Evolutionary conservation across 2,329 filamentous ascomycete species (phyloP).

Genomic region (Fusarium temperatum): DNA sequence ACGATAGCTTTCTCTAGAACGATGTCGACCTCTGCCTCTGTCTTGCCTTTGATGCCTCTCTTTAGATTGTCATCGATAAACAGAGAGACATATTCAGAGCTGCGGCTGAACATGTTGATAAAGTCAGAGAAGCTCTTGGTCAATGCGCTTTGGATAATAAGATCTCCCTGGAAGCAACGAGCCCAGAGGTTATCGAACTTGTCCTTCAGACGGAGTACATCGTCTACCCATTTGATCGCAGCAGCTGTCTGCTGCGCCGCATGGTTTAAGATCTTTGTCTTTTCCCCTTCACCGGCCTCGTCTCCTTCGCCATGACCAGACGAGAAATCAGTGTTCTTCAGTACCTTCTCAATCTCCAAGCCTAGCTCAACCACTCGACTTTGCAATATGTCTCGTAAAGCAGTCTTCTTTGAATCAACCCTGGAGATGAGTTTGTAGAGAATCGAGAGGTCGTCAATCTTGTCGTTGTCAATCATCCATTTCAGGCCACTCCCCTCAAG

Average conservation of each 20-base stretch:
- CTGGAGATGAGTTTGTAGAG: constrained; percentile 82
- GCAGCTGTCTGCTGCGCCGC: constrained; percentile 84
- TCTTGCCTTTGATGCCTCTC: constrained; percentile 91
- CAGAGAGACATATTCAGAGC: constrained; percentile 91
- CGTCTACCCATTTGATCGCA: constrained; percentile 94
- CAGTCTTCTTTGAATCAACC: constrained; percentile 77
- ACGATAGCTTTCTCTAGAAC: constrained; percentile 90
- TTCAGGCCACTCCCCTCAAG: constrained; percentile 86
- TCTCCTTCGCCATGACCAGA: constrained; percentile 54
- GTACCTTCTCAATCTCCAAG: constrained; percentile 77
- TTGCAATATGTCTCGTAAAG: constrained; percentile 76
- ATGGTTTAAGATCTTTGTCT: constrained; percentile 50
- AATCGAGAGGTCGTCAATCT: constrained; percentile 78
- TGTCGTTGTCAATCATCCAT: constrained; percentile 92
- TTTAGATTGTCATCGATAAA: constrained; percentile 98
- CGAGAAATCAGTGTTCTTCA: constrained; percentile 66
- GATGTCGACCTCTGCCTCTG: constrained; percentile 83
- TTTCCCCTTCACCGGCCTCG: constrained; percentile 56
- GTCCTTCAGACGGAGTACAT: constrained; percentile 84
- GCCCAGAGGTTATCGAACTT: constrained; percentile 87
- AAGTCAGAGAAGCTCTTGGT: constrained; percentile 91
- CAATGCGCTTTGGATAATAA: constrained; percentile 80
- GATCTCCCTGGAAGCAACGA: constrained; percentile 77
- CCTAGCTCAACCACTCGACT: constrained; percentile 82
- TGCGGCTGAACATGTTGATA: constrained; percentile 87